These are phyloP conservation scores for Candida boleticola DNA, from an alignment of 805 yeast species.

Conservation along the genomic window DNA sequence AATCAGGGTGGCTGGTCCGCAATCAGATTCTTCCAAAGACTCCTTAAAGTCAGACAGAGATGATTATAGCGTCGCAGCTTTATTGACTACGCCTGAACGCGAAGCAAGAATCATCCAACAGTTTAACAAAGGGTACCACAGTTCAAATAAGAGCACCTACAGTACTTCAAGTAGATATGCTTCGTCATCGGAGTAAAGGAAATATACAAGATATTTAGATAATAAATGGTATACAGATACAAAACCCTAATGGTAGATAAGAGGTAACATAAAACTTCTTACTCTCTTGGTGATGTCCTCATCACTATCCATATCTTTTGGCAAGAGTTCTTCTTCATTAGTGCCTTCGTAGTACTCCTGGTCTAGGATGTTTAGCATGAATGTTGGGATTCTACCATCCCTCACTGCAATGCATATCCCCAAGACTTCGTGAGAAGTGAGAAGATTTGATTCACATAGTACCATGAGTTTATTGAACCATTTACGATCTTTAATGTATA, in stretches of 20 bases:
- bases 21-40: not conserved
- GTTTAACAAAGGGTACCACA: too few relatives aligned
- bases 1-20: conserved; percentile 1
- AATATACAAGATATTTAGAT: not conserved
- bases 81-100: not conserved
- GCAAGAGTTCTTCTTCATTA: conserved; percentile 16
- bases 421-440: conserved; percentile 30
- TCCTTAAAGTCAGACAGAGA: not conserved
- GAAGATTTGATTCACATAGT: conserved; percentile 23
- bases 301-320: not conserved
- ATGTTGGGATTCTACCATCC: conserved; percentile 35
- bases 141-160: not conserved
- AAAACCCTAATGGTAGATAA: conserved; percentile 27
- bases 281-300: conserved; percentile 31
- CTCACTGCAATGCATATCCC: conserved; percentile 35
- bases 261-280: conserved; percentile 34
- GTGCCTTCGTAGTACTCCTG: conserved; percentile 25
- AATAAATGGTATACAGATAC: too few relatives aligned
- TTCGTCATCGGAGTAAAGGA: not conserved
- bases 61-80: not conserved
- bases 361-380: conserved; percentile 35
- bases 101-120: not conserved
- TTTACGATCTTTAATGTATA: conserved; percentile 32
- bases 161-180: conserved; percentile 1
- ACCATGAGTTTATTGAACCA: conserved; percentile 35